Base-by-base conservation (phyloP, 2,329 filamentous ascomycete genomes). In the Ophiostoma populinum region DNA sequence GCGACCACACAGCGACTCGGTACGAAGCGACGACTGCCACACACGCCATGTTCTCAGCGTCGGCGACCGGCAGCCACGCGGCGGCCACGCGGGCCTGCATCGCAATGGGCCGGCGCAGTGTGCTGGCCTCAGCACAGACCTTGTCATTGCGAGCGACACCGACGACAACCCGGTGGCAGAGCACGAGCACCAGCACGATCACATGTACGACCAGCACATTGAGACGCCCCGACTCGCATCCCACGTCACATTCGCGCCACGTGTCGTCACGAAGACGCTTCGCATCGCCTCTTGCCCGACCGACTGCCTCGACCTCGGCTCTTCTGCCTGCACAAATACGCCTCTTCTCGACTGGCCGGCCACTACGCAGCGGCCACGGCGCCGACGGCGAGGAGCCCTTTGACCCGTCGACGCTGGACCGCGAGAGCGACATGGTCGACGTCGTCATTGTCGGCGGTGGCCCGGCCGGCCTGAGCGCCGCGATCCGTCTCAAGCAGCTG, bases 391-490 rank as follows among this genome's bases (percentile, higher is more conserved):
- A 70, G 38, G 69, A 71, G 24, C 50, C 60, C 37, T 80, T 82
- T 46, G 75, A 85, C 50, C 76, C 76, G 7, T 56, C 60, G 17
- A 58, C 55, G 37, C 63, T 86, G 39, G 87, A 95, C 44, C 77
- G 90, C 44, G 90, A 95, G 55, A 80, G 74, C 36, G 90, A 98
- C 50, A 63, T 90, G 58, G 90, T 98, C 20, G 90, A 98, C 56
- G 86, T 98, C 20, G 92, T 85, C 57, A 95, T 98, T 49, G 74
- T 98, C 36, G 90, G 90, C 50, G 90, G 82, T 55, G 87, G 90
- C n/a, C 90, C 90, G 35, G 82, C 90, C 35, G 90, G 90, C 40
- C 68, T 98, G 45, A 80, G 81, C 46, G 86, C 90, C 31, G 90
- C 87, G 34, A 98, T 98, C 51, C 78, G 81, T 45, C 62, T 98